Evolutionary conservation across 1,284 basidiomycete genomes (phyloP), one percentile per base, ranked within the genome.

Genomic region (Ustilago sp.): DNA sequence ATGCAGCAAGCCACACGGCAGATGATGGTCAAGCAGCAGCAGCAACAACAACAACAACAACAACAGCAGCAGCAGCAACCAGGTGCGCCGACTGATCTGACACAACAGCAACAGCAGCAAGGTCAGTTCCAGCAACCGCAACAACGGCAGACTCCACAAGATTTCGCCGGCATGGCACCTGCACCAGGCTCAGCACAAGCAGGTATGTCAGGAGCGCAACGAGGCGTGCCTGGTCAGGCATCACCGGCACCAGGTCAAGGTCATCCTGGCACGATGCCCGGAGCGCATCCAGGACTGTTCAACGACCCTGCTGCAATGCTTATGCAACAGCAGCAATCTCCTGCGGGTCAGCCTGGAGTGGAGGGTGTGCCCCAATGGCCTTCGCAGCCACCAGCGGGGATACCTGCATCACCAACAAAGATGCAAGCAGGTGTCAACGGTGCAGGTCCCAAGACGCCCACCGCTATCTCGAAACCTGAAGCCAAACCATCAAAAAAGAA

Each of bases 1-100:
- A 79, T 80, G 64, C 80, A 81, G 67, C 77, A 80, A 34, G 77
- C 80, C 3, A 68, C 79, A 45, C 72, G 79, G 31, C 69, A 72
- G 19, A 69, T 77, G 74, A 73, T 77, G 69, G 61, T 73, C 57
- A 63, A 73, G 60, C 74, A 73, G 54, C 74, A 76, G 52, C 74
- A 67, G 59, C 45, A 56, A 32, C 41, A 53, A 39, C 58, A 50
- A 15, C 56, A 39, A 31, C 65, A 39, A 32, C 66, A 74, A 51
- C 51, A 47, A 8, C 55, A 56, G 35, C 62, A 67, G 59, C 38
- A 56, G 39, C 41, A 53, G 47, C 64, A 59, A 59, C 32, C 59
- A 15, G 59, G 56, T 41, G 52, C 57, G 12, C 36, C 53, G 9
- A 60, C 19, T 31, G 67, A 63, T 31, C 41, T 34, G 23, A 59